Evolutionary conservation across 306 rosid genomes (phyloP).

Genomic region (Gillenia trifoliata): DNA sequence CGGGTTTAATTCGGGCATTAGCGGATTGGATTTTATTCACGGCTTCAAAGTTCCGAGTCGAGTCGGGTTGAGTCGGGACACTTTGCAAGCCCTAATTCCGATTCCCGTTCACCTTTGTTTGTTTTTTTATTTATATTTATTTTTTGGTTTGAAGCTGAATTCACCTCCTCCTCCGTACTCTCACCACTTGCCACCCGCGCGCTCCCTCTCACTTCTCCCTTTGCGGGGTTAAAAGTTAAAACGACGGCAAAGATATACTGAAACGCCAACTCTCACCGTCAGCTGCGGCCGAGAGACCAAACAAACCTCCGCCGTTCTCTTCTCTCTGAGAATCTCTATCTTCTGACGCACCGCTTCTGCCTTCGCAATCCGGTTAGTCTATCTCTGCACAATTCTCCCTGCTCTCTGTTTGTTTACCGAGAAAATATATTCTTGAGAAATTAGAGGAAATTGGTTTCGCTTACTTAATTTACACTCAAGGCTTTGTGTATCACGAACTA

Average conservation of each 20-base stretch:
- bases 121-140: too few relatives aligned
- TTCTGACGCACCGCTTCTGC: background rate
- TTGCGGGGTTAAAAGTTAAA: background rate
- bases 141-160: background rate
- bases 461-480: background rate
- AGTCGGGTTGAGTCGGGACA: background rate
- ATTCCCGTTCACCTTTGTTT: too few relatives aligned
- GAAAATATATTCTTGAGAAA: background rate
- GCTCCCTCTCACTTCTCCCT: background rate
- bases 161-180: background rate
- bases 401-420: background rate
- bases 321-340: background rate
- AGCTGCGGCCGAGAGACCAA: background rate
- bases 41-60: background rate
- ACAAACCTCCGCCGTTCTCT: background rate
- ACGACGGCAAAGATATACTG: background rate
- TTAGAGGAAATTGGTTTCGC: background rate
- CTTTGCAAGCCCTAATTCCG: background rate
- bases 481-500: background rate
- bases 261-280: background rate
- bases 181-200: background rate
- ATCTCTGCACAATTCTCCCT: background rate
- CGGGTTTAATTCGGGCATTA: background rate
- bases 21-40: background rate
- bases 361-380: constrained; percentile 1